Evolutionary conservation across 805 yeast genomes (phyloP).

Genomic region (Saturnispora silvae): DNA sequence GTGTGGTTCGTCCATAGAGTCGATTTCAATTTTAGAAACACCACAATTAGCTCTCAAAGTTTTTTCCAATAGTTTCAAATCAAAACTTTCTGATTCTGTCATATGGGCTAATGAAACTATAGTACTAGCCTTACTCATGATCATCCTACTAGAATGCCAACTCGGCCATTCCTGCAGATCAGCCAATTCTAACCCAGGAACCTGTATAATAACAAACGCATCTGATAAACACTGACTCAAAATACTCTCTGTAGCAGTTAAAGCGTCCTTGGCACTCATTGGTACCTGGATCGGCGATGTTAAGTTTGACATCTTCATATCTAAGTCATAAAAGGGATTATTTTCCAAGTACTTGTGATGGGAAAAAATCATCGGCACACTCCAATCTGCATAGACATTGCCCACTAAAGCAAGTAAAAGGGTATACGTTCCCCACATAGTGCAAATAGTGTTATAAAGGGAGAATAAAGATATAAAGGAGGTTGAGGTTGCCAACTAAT

Average conservation of each 20-base stretch:
- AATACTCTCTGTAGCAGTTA: slow-evolving; percentile 7
- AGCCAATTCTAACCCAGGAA: slow-evolving; percentile 39
- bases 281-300: slow-evolving; percentile 7
- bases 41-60: slow-evolving; percentile 26
- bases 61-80: slow-evolving; percentile 5
- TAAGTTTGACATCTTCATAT: not conserved
- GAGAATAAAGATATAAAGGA: too few species aligned
- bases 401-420: too few species aligned
- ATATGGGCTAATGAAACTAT: slow-evolving; percentile 48
- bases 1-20: slow-evolving; percentile 31
- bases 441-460: too few species aligned
- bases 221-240: slow-evolving; percentile 38
- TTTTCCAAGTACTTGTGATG: slow-evolving; percentile 2
- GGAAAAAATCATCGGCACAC: slow-evolving; percentile 6
- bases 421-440: too few species aligned
- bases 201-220: slow-evolving; percentile 44
- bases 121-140: slow-evolving; percentile 48
- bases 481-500: too few species aligned
- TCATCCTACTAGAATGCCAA: slow-evolving; percentile 41
- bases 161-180: slow-evolving; percentile 34
- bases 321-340: slow-evolving; percentile 7
- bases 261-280: not conserved
- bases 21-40: slow-evolving; percentile 34
- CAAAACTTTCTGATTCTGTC: slow-evolving; percentile 20
- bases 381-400: not conserved